Conservation (phyloP, 192 early-diverging fungal species). For the Podila epigama region DNA sequence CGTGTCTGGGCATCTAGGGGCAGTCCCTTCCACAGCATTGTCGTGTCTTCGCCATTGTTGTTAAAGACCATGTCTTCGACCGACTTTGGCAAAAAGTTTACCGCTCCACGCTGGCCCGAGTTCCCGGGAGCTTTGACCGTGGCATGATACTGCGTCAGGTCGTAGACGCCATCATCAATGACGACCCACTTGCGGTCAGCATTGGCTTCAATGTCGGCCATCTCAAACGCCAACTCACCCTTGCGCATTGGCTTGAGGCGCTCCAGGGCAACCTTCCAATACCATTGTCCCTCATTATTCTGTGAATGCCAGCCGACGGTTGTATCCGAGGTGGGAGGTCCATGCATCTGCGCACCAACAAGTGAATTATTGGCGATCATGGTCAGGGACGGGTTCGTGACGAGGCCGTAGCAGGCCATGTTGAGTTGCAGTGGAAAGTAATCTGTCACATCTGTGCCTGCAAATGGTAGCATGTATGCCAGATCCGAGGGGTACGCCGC, state of each 20-base stretch:
- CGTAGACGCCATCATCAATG: conserved; percentile 72
- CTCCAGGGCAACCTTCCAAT: conserved; percentile 56
- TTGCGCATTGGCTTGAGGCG: conserved; percentile 56
- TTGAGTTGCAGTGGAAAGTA: conserved; percentile 65
- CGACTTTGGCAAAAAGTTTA: conserved; percentile 62
- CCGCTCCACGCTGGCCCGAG: conserved; percentile 27
- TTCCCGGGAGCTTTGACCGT: conserved; percentile 57
- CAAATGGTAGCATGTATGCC: conserved; percentile 58
- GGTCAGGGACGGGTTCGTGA: conserved; percentile 13
- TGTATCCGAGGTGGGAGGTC: conserved; percentile 36
- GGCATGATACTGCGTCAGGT: conserved; percentile 67
- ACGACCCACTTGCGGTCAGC: conserved; percentile 60
- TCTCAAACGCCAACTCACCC: conserved; percentile 68
- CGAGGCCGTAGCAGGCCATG: conserved; percentile 65
- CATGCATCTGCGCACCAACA: conserved; percentile 43
- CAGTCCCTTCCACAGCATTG: conserved; percentile 60
- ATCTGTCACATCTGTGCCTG: conserved; percentile 70
- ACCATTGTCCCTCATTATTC: conserved; percentile 59
- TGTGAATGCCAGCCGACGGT: conserved; percentile 23
- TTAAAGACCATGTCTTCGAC: conserved; percentile 69
- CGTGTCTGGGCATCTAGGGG: conserved; percentile 43
- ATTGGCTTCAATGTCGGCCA: conserved; percentile 52
- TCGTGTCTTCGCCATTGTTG: conserved; percentile 62
- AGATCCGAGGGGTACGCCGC: conserved; percentile 45
- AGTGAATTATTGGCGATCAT: conserved; percentile 18